Percentiles rank a stretch among this genome's conserved stretches.
Evolutionary conservation across 805 yeast genomes (phyloP).

Genomic region (Sugiyamaella valdiviana): DNA sequence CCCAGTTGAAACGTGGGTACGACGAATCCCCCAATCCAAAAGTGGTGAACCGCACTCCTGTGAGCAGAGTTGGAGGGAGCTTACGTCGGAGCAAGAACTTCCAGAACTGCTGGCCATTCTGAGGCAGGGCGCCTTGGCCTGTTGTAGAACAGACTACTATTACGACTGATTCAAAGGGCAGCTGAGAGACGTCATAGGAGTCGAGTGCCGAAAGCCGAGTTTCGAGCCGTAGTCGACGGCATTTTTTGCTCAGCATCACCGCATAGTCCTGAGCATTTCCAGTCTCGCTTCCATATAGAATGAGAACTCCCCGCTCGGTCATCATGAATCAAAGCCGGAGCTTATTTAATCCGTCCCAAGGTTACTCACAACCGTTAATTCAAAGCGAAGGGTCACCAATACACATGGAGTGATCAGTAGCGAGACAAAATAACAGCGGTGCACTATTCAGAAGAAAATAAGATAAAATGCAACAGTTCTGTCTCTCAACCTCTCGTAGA

Average conservation of each 20-base stretch:
- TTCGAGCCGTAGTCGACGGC: constrained; percentile 48
- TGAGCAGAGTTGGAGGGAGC: constrained; percentile 55
- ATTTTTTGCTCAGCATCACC: constrained; percentile 47
- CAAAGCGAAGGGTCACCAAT: neutral
- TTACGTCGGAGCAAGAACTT: constrained; percentile 59
- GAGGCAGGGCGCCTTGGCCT: constrained; percentile 92
- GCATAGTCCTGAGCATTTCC: constrained; percentile 90
- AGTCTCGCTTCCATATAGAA: constrained; percentile 87
- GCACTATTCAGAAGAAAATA: no score
- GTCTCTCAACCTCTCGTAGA: no score
- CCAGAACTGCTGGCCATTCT: constrained; percentile 72
- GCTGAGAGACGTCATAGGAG: constrained; percentile 43
- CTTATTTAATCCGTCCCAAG: no score
- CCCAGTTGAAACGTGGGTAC: constrained; percentile 82
- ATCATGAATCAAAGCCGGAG: constrained; percentile 13
- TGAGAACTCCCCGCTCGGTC: constrained; percentile 36
- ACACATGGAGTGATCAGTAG: no score
- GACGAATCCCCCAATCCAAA: constrained; percentile 94
- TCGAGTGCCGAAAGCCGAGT: constrained; percentile 51
- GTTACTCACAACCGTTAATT: neutral
- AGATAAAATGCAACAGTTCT: no score
- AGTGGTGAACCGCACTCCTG: constrained; percentile 57
- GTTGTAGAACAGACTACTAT: constrained; percentile 77
- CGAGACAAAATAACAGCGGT: no score
- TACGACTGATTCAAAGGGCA: constrained; percentile 40